These are phyloP conservation scores for Auricularia cornea DNA, from an alignment of 768 basidiomycete genomes.

Conservation along the genomic window DNA sequence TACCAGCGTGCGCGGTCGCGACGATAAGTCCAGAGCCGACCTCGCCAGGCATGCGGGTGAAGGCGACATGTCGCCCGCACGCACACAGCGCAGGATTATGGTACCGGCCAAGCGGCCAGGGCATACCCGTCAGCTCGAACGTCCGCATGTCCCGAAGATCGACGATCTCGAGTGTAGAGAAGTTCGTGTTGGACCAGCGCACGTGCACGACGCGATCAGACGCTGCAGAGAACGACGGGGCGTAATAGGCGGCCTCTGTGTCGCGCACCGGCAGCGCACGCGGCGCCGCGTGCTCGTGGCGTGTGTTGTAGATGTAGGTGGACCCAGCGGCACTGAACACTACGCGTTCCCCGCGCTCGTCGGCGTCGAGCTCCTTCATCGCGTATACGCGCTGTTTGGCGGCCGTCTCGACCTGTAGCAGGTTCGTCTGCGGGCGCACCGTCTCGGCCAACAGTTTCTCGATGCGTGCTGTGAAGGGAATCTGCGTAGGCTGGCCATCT, in stretches of 20 bases:
- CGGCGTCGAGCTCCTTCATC: conserved; percentile 52
- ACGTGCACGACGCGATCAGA: conserved; percentile 48
- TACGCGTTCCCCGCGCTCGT: conserved; percentile 42
- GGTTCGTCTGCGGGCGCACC: conserved; percentile 30
- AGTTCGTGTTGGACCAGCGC: conserved; percentile 57
- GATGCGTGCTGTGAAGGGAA: conserved; percentile 55
- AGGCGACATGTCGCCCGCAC: conserved; percentile 42
- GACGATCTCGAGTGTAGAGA: conserved; percentile 59
- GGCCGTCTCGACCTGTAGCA: conserved; percentile 45
- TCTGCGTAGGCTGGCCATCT: conserved; percentile 34
- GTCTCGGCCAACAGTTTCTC: conserved; percentile 60
- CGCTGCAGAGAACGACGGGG: conserved; percentile 52
- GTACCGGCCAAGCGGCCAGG: conserved; percentile 47
- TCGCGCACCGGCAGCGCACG: conserved; percentile 37
- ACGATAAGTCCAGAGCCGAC: conserved; percentile 53
- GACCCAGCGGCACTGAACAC: conserved; percentile 64
- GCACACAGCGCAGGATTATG: conserved; percentile 47
- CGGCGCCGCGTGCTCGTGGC: conserved; percentile 17
- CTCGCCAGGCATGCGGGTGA: conserved; percentile 55
- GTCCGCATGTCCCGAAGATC: conserved; percentile 36
- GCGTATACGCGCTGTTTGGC: conserved; percentile 50
- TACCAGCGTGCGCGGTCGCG: conserved; percentile 53
- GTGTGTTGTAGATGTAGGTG: conserved; percentile 40
- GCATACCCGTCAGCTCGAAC: conserved; percentile 47
- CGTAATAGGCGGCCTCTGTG: conserved; percentile 47